Base-by-base conservation (phyloP, 2,329 filamentous ascomycete genomes). In the Fusarium sp. region DNA sequence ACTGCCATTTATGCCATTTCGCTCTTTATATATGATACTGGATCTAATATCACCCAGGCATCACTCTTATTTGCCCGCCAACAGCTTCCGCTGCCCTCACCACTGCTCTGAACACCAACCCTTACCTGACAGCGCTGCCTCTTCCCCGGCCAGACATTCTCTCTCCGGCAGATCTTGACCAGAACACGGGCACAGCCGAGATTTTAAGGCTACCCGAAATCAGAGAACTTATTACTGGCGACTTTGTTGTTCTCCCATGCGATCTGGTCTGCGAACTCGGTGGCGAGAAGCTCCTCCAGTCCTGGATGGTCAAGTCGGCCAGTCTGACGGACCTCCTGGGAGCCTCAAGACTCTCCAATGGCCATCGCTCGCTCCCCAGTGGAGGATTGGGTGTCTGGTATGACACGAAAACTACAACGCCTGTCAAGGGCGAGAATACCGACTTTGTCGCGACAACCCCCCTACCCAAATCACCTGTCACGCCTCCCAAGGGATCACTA, bases 361-460 rank as follows among this genome's bases (percentile, higher is more conserved):
- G 80, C 3, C 77, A 80, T 16, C 80, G 81, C 50, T 80, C 79
- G 61, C 79, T 79, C 29, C 87, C 90, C 71, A 93, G 93, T 82
- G 95, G 95, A 47, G 96, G 94, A 2, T 85, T 98, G 40, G 93
- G 93, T 7, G 93, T 99, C 2, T 98, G 93, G 91, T 98, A 98
- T 82, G 91, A 96, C 78, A 97, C 95, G 2, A 94, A 94, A 80
- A 83, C 85, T 2, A 92, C 93, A 71, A 91, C 90, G 7, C 90
- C 91, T 38, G 89, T 96, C 71, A 98, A 98, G 84, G 93, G 93
- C 54, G 94, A 98, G 81, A 95, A 98, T 81, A 96, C 94, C 2
- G 96, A 98, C 79, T 98, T 98, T 80, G 89, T 98, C 77, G 94
- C 93, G 10, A 94, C 93, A 1, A 89, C 93, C 0, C 91, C 93